Evolutionary conservation across 768 basidiomycete species (phyloP).

Genomic region (Hericium rajendrae): DNA sequence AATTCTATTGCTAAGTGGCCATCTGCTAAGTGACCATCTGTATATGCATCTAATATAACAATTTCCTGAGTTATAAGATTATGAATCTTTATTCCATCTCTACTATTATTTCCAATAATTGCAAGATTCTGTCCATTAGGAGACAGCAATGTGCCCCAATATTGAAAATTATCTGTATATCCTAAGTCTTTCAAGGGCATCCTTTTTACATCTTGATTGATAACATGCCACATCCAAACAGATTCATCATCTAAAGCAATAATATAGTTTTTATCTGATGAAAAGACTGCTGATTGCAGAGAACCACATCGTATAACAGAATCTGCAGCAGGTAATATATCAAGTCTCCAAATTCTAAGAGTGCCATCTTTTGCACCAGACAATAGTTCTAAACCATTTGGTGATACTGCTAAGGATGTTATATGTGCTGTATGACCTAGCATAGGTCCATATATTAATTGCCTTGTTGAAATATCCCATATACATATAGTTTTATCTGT

Average conservation of each 20-base stretch:
- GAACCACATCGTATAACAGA: neutral
- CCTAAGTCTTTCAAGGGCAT: neutral
- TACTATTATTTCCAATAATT: too few species aligned
- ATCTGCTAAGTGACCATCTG: too few species aligned
- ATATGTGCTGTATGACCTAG: neutral
- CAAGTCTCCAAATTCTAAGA: neutral
- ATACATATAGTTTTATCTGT: too few species aligned
- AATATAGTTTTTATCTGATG: neutral
- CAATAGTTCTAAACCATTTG: neutral
- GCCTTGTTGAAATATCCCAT: too few species aligned
- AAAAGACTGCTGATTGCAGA: neutral
- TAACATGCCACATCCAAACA: neutral
- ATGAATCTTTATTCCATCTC: too few species aligned
- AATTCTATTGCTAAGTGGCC: too few species aligned
- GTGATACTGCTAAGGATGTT: neutral
- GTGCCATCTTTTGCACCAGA: neutral
- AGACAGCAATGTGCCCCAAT: too few species aligned
- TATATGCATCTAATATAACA: neutral
- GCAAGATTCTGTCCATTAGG: too few species aligned
- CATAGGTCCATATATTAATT: neutral
- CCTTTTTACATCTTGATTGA: neutral
- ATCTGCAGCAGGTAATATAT: neutral
- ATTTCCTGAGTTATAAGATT: neutral
- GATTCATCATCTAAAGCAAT: neutral
- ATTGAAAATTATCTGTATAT: too few species aligned